Evolutionary conservation across 2,329 filamentous ascomycete species (phyloP), one percentile per base, ranked within the genome.

Genomic region (Tolypocladium tropicale): DNA sequence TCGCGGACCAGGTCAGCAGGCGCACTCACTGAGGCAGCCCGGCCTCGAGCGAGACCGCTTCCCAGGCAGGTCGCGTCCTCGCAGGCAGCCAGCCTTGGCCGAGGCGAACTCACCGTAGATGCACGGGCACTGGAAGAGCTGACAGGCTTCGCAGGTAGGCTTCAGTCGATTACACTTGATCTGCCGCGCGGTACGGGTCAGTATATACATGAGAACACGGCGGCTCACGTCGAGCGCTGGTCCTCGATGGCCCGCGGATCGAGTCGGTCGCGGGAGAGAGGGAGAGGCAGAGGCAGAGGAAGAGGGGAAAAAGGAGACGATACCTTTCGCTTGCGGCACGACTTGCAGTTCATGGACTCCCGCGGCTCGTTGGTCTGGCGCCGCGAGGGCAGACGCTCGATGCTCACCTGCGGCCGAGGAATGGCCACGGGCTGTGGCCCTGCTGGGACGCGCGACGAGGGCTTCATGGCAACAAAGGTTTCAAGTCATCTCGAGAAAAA

Each of bases 281-380:
- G n/a, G n/a, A n/a, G n/a, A n/a, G n/a, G n/a, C n/a, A n/a, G n/a
- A n/a, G n/a, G n/a, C n/a, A n/a, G n/a, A n/a, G n/a, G n/a, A n/a
- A n/a, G n/a, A n/a, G n/a, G n/a, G n/a, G n/a, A n/a, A n/a, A n/a
- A 53, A 16, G 25, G 51, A 23, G 33, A 43, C 25, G 32, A 52
- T 72, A 93, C 90, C 86, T 95, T 95, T 75, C 90, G 81, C 74
- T 95, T 95, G 63, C 90, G 83, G 76, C 90, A 95, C 56, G 89
- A 94, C 72, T 95, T 95, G 83, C 90, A 95, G 71, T 95, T 95
- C 90, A 95, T 95, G 36, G 88, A 89, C 76, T 95, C 90, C 65
- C 88, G 84, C 43, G 88, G 89, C 70, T 94, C 88, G 64, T 83
- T 86, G 71, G 80, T 84, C 72, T 83, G 77, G 46, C 87, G 84